Base-by-base conservation (phyloP, 768 basidiomycete species). In the Tulasnella calospora region DNA sequence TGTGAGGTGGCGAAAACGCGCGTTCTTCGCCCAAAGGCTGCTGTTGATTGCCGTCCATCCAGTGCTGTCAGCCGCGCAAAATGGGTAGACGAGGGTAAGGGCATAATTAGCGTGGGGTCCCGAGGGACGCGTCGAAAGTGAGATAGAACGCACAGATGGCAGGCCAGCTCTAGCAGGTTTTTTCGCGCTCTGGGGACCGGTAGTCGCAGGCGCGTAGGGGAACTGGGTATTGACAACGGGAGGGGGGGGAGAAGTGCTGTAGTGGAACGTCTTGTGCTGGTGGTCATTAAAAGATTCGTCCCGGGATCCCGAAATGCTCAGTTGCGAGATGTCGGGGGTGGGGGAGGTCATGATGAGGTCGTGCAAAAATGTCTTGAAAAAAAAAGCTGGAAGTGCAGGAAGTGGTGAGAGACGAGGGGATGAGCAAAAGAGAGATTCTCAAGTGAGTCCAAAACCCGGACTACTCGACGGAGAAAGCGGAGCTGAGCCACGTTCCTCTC, bases 221-320 rank as follows among this genome's bases (percentile, higher is more conserved):
- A 85, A 81, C 84, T 90, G 86, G 19, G 85, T 88, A 86, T 87
- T 89, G 87, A 81, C 74, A 36, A 84, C 86, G 82, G 84, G 89
- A 84, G 90, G 88, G 51, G 93, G 91, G 67, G 88, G 86, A 27
- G 84, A 91, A 94, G 83, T 91, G 92, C 86, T 90, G 93, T 81
- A 87, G 90, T 80, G 87, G 51, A 38, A 77, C 2, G 85, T 85
- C 92, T 89, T 81, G 81, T 83, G 77, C 86, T 86, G 84, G 82
- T 85, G 81, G 85, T 87, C 89, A 83, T 94, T 92, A 87, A 94
- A 92, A 86, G 93, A 93, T 91, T 87, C 85, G 85, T 94, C 93
- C 87, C 94, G 89, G 88, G 92, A 89, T 71, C 89, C 87, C 85
- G 88, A 88, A 84, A 94, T 89, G 82, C 92, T 91, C 83, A 94